Evolutionary conservation across 306 rosid species (phyloP), one percentile per base, ranked within the genome.

Genomic region (Glycine tomentella): DNA sequence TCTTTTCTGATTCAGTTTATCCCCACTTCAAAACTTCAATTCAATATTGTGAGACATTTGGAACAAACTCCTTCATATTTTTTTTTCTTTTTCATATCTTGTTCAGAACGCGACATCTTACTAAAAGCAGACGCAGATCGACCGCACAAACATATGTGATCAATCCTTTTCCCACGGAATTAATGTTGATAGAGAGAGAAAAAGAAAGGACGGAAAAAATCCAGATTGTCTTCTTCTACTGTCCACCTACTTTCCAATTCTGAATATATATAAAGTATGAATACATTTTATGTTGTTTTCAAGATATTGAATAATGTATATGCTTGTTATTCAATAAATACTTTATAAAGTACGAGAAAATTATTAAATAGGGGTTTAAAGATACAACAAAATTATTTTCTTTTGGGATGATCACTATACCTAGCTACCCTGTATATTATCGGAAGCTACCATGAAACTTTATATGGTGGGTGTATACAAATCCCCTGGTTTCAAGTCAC

Each of bases 11-110:
- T 25, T 25, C 1, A 25, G 31, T 25, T 25, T 25, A 25, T 25
- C 31, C 31, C 31, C 31, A 25, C 31, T 25, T 25, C 31, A 2
- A 25, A 25, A 25, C 31, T 25, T 25, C 31, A 25, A 25, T 25
- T 65, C 50, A 51, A 62, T 9, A 20, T 79, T 46, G 56, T 57
- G 38, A 74, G 82, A 83, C 90, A 81, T 81, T 71, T 87, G 87
- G 87, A 78, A 55, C 80, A 79, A 84, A 63, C 78, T 84, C 88
- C 53, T 40, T 78, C 90, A 63, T 74, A 81, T 49, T 5, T 38
- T 38, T 38, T 7, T 25, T 25, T 25, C 31, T 25, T 57, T 38
- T 52, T 36, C 7, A 25, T 61, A 55, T 79, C 81, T 66, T 59
- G 46, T 77, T 42, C 4, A 45, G 75, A 74, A 79, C 8, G 13